Base-by-base conservation (phyloP, 1,284 basidiomycete species). In the Chalciporus sp. region DNA sequence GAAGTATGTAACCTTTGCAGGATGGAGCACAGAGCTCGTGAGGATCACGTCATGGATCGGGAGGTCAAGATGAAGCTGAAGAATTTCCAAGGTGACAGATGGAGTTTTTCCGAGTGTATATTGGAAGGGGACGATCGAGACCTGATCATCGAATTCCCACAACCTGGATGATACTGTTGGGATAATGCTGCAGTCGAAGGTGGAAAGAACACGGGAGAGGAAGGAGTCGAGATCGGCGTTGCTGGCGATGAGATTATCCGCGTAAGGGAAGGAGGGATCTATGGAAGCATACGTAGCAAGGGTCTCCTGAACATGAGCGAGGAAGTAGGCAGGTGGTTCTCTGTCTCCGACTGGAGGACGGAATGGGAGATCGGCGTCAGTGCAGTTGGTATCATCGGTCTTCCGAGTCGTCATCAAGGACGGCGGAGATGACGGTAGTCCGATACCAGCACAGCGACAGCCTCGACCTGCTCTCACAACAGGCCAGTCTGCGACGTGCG, bases 261-360 rank as follows among this genome's bases (percentile, higher is more conserved):
- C 52, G 55, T 63, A 69, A 42, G 61, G 61, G 51, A 69, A 71
- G 41, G 52, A 55, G 10, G 65, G 47, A 17, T 66, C 56, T 41
- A 66, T 67, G 52, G 66, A 56, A 40, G 60, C 55, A n/a, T 71
- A 72, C 6, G 53, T 42, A 17, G 57, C 42, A 27, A 71, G 61
- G 40, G 58, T 62, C 40, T 56, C 56, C 31, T 53, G 59, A n/a
- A 72, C 56, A 27, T 69, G 69, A 37, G 51, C 47, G 27, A 65
- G 55, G 47, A 68, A 70, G 52, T 72, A 69, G n/a, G 58, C 58
- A 5, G 70, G 70, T 5, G 70, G 70, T 47, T 72, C 66, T 26
- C 46, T 64, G 23, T 70, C 69, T 28, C 62, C 57, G 45, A 71
- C 53, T 31, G 64, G 58, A 31, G 63, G 57, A 14, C 64, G 67